Evolutionary conservation across 179 eudicot species (phyloP).

Genomic region (Silene noctiflora): DNA sequence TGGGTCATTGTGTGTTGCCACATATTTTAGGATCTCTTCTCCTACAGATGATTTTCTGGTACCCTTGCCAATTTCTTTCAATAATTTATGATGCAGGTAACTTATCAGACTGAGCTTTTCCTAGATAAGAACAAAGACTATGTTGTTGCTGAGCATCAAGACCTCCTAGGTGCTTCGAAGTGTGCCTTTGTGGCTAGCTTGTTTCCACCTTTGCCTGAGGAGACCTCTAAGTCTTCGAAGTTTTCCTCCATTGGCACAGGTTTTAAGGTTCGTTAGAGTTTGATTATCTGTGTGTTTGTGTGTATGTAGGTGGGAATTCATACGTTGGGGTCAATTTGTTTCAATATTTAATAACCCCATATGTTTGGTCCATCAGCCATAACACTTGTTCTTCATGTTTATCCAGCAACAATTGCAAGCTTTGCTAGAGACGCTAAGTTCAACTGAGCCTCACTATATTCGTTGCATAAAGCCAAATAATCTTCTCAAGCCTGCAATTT

Average conservation of each 20-base stretch:
- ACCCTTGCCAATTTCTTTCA: conserved; percentile 2
- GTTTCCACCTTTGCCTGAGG: conserved; percentile 73
- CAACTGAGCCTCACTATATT: conserved; percentile 87
- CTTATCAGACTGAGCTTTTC: conserved; percentile 80
- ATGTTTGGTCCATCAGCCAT: conserved; percentile 1
- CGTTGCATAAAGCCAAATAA: conserved; percentile 96
- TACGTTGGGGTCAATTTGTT: background rate
- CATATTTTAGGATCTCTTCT: conserved; percentile 3
- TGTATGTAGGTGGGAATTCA: too few species aligned
- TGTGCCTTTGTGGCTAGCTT: conserved; percentile 82
- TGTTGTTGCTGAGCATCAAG: conserved; percentile 91
- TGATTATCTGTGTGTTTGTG: background rate
- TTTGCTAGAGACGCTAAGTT: conserved; percentile 81
- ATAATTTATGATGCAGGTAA: conserved; percentile 53
- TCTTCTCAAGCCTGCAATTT: conserved; percentile 81
- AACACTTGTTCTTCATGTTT: conserved; percentile 15
- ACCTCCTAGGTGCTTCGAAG: conserved; percentile 69
- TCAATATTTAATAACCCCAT: background rate
- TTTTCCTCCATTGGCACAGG: conserved; percentile 79
- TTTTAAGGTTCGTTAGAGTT: conserved; percentile 55
- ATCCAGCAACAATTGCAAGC: conserved; percentile 85
- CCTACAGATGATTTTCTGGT: conserved; percentile 1
- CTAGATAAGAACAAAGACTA: conserved; percentile 93
- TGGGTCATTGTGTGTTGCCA: conserved; percentile 33
- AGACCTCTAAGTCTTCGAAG: conserved; percentile 75